Base-by-base conservation (phyloP, 2,329 filamentous ascomycete genomes). In the Aspergillus niger region DNA sequence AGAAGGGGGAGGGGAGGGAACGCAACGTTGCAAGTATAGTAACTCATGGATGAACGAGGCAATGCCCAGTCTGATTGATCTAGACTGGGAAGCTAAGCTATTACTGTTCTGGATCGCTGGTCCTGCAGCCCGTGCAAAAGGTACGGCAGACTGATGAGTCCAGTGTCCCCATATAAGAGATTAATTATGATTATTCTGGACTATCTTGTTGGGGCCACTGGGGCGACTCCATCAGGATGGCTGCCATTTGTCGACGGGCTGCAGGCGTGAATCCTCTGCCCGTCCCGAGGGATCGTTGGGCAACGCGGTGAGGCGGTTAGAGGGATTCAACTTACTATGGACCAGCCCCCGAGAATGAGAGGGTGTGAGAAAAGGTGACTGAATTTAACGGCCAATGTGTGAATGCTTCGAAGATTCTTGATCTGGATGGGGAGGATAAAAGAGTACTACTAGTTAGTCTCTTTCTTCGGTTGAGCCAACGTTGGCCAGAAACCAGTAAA, bases 291-390 rank as follows among this genome's bases (percentile, higher is more conserved):
- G 38, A 65, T 63, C 41, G 60, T 66, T 65, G 62, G 63, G 65
- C 62, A 59, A 59, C 64, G 62, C 64, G 64, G 62, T 66, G 65
- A 67, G 64, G 65, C 62, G 60, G 62, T 59, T 59, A 49, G 60
- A 43, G 36, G 50, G 52, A 51, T 55, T 55, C 28, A 4, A 39
- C 54, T 32, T 28, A 22, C 17, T 17, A 44, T 44, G 41, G 26
- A 61, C 61, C 61, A 62, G 55, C 61, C 57, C 48, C 49, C 52
- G 38, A 48, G 53, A 28, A 51, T 44, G 20, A 8, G n/a, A 24
- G n/a, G 5, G 6, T 17, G 8, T 20, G 39, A 43, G 5, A 36
- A 36, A 36, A 36, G 28, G 28, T 30, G 32, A 36, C 4, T 13
- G 32, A 36, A 10, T 36, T 36, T 36, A 10, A 36, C 32, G 32